Conservation (phyloP, 805 yeast genomes). For the Candida morakotiae region DNA sequence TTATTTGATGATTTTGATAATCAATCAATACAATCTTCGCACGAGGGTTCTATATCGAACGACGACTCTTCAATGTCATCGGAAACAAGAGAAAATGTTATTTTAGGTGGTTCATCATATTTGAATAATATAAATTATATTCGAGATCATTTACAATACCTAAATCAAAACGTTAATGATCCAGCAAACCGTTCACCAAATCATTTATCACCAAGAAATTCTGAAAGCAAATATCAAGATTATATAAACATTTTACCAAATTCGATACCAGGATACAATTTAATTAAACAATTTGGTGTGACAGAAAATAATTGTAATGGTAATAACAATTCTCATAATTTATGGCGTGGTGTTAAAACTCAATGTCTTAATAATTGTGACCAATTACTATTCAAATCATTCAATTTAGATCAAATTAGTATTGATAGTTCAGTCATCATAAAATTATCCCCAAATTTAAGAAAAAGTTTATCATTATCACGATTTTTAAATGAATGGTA, state of each 20-base stretch:
- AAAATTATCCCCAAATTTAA: slow-evolving; percentile 22
- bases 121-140: slow-evolving; percentile 17
- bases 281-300: slow-evolving; percentile 15
- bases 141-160: slow-evolving; percentile 15
- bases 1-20: slow-evolving; percentile 7
- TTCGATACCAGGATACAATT: slow-evolving; percentile 20
- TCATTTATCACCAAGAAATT: slow-evolving; percentile 2
- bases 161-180: slow-evolving; percentile 9
- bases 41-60: not conserved
- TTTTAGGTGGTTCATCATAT: slow-evolving; percentile 18
- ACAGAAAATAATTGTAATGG: not conserved
- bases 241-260: slow-evolving; percentile 10
- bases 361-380: slow-evolving; percentile 11
- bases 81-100: slow-evolving; percentile 4
- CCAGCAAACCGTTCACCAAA: not conserved
- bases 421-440: slow-evolving; percentile 12
- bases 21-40: slow-evolving; percentile 2
- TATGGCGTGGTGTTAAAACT: slow-evolving; percentile 11
- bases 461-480: slow-evolving; percentile 16
- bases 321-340: not conserved
- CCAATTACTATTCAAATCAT: not conserved
- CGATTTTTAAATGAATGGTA: slow-evolving; percentile 34
- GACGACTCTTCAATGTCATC: slow-evolving; percentile 1
- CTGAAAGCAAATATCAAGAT: slow-evolving; percentile 11
- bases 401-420: not conserved